phyloP scores from a whole-genome alignment of 1,284 basidiomycete genomes.

The Malassezia slooffiae region DNA sequence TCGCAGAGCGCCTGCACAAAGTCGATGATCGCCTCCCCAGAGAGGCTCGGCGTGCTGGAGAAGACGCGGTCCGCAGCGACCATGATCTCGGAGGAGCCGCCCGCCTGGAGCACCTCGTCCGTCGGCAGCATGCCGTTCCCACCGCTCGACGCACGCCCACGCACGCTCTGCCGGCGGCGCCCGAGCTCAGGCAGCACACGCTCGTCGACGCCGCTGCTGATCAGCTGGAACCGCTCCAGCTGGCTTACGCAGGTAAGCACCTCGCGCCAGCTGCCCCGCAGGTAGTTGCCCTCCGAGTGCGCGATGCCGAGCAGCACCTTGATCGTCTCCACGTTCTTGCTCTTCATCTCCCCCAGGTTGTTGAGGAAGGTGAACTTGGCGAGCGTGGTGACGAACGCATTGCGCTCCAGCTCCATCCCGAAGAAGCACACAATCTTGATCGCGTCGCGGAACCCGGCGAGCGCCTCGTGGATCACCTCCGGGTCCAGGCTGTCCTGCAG shows the following conservation, averaged over 20 bases:
- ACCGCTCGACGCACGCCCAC: no score
- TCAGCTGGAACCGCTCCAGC: slow-evolving; percentile 46
- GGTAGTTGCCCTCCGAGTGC: slow-evolving; percentile 44
- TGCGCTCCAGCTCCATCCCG: slow-evolving; percentile 43
- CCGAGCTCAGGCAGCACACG: slow-evolving; percentile 66
- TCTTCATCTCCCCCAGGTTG: slow-evolving; percentile 47
- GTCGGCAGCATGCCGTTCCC: slow-evolving; percentile 53
- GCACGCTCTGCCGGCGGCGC: slow-evolving; percentile 50
- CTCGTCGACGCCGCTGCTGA: slow-evolving; percentile 47
- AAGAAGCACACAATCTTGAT: slow-evolving; percentile 46
- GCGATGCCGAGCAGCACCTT: slow-evolving; percentile 44
- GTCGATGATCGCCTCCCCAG: slow-evolving; percentile 91
- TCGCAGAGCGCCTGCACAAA: slow-evolving; percentile 93
- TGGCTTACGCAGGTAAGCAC: slow-evolving; percentile 45
- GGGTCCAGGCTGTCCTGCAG: slow-evolving; percentile 42
- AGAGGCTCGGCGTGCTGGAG: slow-evolving; percentile 82
- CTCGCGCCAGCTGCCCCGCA: slow-evolving; percentile 45
- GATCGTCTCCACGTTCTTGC: slow-evolving; percentile 46
- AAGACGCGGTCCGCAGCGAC: slow-evolving; percentile 99
- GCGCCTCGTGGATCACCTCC: slow-evolving; percentile 35
- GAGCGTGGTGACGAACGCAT: slow-evolving; percentile 45
- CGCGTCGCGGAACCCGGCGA: slow-evolving; percentile 43
- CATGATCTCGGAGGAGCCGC: slow-evolving; percentile 91
- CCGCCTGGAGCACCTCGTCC: slow-evolving; percentile 91
- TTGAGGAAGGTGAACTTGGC: slow-evolving; percentile 47